Base-by-base conservation (phyloP, 2,329 filamentous ascomycete species). In the Aspergillus fischeri region DNA sequence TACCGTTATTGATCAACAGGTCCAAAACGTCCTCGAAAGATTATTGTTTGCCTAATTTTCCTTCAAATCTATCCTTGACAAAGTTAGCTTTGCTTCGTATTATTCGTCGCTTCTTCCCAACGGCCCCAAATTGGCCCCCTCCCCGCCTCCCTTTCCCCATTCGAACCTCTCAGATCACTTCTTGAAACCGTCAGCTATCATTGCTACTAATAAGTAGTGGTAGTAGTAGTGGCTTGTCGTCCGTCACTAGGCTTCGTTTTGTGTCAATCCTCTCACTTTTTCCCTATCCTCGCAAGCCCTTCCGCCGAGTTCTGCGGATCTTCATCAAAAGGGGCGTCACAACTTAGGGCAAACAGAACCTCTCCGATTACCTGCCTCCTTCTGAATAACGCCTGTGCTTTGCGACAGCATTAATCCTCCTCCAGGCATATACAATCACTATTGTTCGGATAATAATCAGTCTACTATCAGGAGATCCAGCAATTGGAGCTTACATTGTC, bases 101-200 rank as follows among this genome's bases (percentile, higher is more conserved):
- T 41, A 52, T 25, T 56, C 21, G 27, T 55, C 41, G 32, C n/a
- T 51, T 45, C 42, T 47, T 48, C 32, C 32, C 42, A 55, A 52
- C 42, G 21, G 42, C 24, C 21, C 21, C 24, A 17, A 35, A 7
- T 35, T 35, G 32, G 29, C 21, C 44, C n/a, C 10, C 10, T 27
- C 11, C 44, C 44, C 44, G 44, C 21, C 44, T 24, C 44, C 44
- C n/a, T 47, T 47, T 47, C 25, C 41, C 41, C 41, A 44, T 21
- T 44, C 41, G 21, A 21, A 4, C n/a, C 20, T 24, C 41, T 44
- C 41, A 44, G 41, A 44, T 44, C 41, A 38, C 14, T 38, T 38
- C 32, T 38, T 38, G 32, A 38, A 17, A 38, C 5, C 14, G 14
- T 17, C 32, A 38, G n/a, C 32, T 17, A 17, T 38, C 3, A 38